These are phyloP conservation scores for Limnomonas spitsbergensis DNA, from an alignment of 139 green algal species.

Conservation along the genomic window DNA sequence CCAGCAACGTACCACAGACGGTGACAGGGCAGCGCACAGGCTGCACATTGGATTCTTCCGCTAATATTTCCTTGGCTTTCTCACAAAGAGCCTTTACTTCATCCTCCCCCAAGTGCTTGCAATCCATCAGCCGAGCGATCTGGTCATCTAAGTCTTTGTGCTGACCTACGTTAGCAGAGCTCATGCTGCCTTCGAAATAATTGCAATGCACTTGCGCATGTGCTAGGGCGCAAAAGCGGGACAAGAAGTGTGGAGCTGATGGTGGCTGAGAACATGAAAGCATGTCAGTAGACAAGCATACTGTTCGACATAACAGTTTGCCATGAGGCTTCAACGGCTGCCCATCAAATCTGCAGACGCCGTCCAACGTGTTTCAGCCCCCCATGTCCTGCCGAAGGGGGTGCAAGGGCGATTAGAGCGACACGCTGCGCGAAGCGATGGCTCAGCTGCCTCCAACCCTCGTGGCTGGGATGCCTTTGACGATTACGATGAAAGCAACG, in stretches of 20 bases:
- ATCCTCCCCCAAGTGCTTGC: conserved; percentile 61
- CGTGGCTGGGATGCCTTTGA: conserved; percentile 14
- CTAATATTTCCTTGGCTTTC: conserved; percentile 96
- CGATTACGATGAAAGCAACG: neutral
- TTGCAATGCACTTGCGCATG: neutral
- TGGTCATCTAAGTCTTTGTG: conserved; percentile 6
- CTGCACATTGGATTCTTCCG: conserved; percentile 99
- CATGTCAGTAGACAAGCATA: neutral
- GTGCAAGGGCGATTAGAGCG: neutral
- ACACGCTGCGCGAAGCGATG: neutral
- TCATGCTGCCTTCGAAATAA: neutral
- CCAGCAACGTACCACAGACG: conserved; percentile 39
- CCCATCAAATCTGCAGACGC: neutral
- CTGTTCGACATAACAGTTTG: neutral
- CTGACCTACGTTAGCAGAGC: neutral
- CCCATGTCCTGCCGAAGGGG: neutral
- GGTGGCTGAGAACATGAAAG: neutral
- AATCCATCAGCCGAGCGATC: conserved; percentile 1
- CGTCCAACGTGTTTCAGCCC: neutral
- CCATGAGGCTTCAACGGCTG: neutral
- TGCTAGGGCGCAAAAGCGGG: neutral
- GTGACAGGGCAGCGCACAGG: conserved; percentile 95
- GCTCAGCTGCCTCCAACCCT: neutral
- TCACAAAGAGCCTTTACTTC: conserved; percentile 96
- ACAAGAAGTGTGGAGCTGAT: neutral